Evolutionary conservation across 345 rosid genomes (phyloP), one percentile per base, ranked within the genome.

Genomic region (Brassica juncea): DNA sequence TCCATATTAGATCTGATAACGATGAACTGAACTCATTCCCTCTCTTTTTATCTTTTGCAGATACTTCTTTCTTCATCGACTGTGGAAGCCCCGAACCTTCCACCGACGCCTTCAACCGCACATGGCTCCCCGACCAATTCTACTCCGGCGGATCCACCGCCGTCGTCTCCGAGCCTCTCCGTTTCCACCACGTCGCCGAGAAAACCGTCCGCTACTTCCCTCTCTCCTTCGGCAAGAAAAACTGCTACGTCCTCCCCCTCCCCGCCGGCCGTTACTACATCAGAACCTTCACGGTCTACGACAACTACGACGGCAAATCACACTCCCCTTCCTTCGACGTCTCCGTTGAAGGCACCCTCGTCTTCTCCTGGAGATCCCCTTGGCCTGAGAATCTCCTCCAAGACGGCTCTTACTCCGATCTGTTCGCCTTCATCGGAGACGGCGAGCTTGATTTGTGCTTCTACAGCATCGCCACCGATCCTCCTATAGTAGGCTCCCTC

Each of bases 251-350:
- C 76, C 3, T 93, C 72, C 98, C 98, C 1, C 85, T 93, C 7
- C 95, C 97, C 49, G 0, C 81, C 21, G 95, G 95, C 80, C 94
- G 96, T 10, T 96, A 90, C 93, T 92, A 84, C 78, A 3, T 96
- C 86, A 87, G 99, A 34, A 90, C 98, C 0, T 96, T 96, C 88
- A 93, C 99, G 31, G 97, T 92, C 52, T 96, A 96, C 76, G 98
- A 96, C 75, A 96, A 96, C 80, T 93, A 92, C 81, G 97, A 93
- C 83, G 98, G 94, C 15, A 91, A 90, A 74, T 89, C 94, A 7
- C 97, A 90, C 67, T 34, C 99, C 2, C 98, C 99, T 0, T 84
- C 91, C 19, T 96, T 96, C 66, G 98, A 96, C 59, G 91, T 77
- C 66, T 93, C 99, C 77, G 91, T 96, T 52, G 97, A 93, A 82